phyloP scores from a whole-genome alignment of 352 stramenopile species.

The Globisporangium emineosum region DNA sequence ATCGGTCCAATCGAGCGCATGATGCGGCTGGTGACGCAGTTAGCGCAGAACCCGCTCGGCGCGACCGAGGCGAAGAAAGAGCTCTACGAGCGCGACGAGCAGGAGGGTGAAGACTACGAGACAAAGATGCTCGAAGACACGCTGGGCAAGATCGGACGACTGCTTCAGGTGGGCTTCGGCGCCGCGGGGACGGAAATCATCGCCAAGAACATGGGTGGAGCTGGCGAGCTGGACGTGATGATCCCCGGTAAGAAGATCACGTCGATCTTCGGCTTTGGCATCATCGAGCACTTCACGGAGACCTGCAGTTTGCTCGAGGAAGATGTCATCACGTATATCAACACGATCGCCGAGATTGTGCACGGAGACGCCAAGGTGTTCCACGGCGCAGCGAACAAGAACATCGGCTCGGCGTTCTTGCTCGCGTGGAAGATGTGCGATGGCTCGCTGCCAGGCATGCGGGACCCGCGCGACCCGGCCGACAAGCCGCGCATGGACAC shows the following conservation, averaged over 20 bases:
- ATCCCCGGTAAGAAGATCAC: conserved; percentile 96
- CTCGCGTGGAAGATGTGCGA: conserved; percentile 96
- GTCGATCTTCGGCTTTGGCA: conserved; percentile 95
- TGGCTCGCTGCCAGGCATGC: conserved; percentile 78
- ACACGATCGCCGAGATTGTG: conserved; percentile 95
- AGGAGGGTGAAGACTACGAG: conserved; percentile 88
- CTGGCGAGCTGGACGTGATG: conserved; percentile 94
- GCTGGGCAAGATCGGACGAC: conserved; percentile 91
- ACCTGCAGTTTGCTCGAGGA: conserved; percentile 91
- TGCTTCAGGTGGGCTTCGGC: conserved; percentile 97
- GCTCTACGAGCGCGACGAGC: conserved; percentile 72
- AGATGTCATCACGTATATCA: conserved; percentile 98
- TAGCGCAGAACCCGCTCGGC: conserved; percentile 63
- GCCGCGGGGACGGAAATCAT: conserved; percentile 98
- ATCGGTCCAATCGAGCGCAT: conserved; percentile 97
- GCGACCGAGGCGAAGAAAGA: conserved; percentile 66
- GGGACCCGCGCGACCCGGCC: conserved; percentile 68
- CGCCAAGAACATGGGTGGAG: conserved; percentile 94
- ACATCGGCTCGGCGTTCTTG: conserved; percentile 93
- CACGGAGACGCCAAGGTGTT: conserved; percentile 93
- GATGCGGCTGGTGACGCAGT: conserved; percentile 82
- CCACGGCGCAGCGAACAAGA: conserved; percentile 96
- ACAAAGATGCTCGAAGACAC: conserved; percentile 96
- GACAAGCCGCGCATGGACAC: conserved; percentile 72
- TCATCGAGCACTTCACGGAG: conserved; percentile 96